phyloP scores from a whole-genome alignment of 2,329 filamentous ascomycete species.

The Beauveria medogensis region DNA sequence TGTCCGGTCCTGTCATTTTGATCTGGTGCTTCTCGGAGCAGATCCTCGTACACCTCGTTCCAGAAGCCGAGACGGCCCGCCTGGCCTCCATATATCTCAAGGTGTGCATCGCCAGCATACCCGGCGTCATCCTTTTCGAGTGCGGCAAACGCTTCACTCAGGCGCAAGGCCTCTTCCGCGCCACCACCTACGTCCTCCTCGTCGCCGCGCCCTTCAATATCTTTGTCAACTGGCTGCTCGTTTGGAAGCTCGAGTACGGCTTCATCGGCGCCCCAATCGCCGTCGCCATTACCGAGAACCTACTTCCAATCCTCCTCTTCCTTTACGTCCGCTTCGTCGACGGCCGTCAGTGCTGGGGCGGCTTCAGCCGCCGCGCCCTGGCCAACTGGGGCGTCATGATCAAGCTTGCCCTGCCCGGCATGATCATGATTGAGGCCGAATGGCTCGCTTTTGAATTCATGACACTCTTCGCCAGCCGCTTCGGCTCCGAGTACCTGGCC shows the following conservation, averaged over 20 bases:
- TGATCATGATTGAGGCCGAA: conserved; percentile 91
- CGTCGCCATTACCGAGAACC: conserved; percentile 67
- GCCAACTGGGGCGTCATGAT: conserved; percentile 78
- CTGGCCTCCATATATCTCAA: conserved; percentile 67
- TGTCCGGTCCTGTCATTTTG: conserved; percentile 63
- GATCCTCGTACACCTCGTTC: conserved; percentile 45
- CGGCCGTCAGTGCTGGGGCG: conserved; percentile 76
- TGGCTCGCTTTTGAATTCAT: conserved; percentile 89
- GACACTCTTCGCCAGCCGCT: conserved; percentile 72
- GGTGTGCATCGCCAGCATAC: conserved; percentile 64
- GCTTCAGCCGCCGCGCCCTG: conserved; percentile 62
- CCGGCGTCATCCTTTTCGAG: conserved; percentile 71
- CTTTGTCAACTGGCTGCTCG: conserved; percentile 69
- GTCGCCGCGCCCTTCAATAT: conserved; percentile 71
- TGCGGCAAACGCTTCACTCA: conserved; percentile 73
- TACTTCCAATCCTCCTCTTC: conserved; percentile 70
- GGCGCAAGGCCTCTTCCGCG: conserved; percentile 72
- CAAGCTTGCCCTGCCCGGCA: conserved; percentile 74
- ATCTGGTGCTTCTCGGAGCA: conserved; percentile 62
- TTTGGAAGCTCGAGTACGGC: conserved; percentile 61
- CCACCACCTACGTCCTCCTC: conserved; percentile 68
- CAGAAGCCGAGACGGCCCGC: conserved; percentile 50
- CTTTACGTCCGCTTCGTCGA: conserved; percentile 68
- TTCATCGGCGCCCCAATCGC: conserved; percentile 79
- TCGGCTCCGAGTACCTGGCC: conserved; percentile 72